Evolutionary conservation across 176 grass and related monocot species (phyloP), one percentile per base, ranked within the genome.

Genomic region (Eleusine coracana): DNA sequence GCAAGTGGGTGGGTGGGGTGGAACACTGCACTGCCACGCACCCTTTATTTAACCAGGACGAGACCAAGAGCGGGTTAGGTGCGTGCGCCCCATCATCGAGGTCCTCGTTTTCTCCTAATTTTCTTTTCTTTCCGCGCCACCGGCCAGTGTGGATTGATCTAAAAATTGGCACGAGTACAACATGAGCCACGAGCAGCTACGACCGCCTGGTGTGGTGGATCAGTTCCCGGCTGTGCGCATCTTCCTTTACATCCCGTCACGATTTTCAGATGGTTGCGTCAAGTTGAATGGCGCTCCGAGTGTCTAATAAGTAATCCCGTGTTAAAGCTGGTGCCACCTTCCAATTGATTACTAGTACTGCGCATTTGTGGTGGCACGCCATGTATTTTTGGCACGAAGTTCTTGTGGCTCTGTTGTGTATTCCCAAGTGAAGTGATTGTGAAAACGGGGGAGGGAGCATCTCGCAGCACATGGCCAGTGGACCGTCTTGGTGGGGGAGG

Each of bases 161-260:
- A 44, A 10, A 9, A 77, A 77, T 83, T 17, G 44, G 45, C 86
- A 83, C 80, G 86, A 83, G 80, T 1, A 79, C 76, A 79, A 51
- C 76, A 66, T 79, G 76, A 6, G 59, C 2, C 3, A 16, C 9
- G 28, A 50, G 48, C 10, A 44, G 48, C 4, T 0, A 18, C 17
- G 52, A 54, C 51, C 16, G 17, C 72, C 31, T 74, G 6, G 5
- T 55, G 31, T 34, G 31, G 25, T 25, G 51, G 51, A 55, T 55
- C 50, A 5, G 3, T 25, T 34, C 2, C 31, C 31, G 31, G 31
- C 31, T 5, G 14, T 15, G 49, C 49, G 49, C 51, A 54, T 18
- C 51, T 8, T 18, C 20, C 20, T 21, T 52, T 4, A 52, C 3
- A 11, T 17, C 5, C 14, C 3, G 37, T 28, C 21, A 21, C 21